Conservation (phyloP, 2,329 filamentous ascomycete genomes). For the Trichoderma brevicompactum region DNA sequence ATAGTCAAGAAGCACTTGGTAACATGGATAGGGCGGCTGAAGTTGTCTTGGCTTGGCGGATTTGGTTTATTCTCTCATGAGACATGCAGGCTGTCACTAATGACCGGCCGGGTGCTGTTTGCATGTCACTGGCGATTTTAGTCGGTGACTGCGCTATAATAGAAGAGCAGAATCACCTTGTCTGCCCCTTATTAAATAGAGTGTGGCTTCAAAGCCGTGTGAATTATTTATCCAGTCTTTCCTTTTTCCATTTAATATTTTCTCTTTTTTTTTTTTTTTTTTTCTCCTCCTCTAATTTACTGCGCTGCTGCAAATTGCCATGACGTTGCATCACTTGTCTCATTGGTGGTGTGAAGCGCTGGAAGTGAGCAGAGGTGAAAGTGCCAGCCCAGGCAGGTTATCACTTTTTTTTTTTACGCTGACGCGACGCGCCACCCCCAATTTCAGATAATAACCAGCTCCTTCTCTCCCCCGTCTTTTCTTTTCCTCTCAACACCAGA, state of each 20-base stretch:
- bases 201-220: not conserved
- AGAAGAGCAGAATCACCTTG: not conserved
- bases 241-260: not conserved
- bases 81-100: not conserved
- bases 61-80: not conserved
- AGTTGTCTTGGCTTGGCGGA: not conserved
- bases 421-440: constrained; percentile 27
- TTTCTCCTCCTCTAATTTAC: not conserved
- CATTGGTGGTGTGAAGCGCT: constrained; percentile 19
- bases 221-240: not conserved
- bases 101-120: not conserved
- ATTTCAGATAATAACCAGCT: constrained; percentile 23
- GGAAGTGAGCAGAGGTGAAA: constrained; percentile 12
- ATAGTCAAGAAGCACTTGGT: not conserved
- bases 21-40: not conserved
- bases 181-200: too few relatives aligned
- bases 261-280: not conserved
- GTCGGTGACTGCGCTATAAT: not conserved
- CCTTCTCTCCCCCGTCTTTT: constrained; percentile 10
- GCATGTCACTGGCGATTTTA: not conserved
- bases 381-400: not conserved
- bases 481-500: constrained; percentile 13
- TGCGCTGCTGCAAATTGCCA: not conserved
- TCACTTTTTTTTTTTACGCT: constrained; percentile 30
- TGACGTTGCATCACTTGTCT: constrained; percentile 13